Evolutionary conservation across 805 yeast genomes (phyloP).

Genomic region (Yarrowia deformans): DNA sequence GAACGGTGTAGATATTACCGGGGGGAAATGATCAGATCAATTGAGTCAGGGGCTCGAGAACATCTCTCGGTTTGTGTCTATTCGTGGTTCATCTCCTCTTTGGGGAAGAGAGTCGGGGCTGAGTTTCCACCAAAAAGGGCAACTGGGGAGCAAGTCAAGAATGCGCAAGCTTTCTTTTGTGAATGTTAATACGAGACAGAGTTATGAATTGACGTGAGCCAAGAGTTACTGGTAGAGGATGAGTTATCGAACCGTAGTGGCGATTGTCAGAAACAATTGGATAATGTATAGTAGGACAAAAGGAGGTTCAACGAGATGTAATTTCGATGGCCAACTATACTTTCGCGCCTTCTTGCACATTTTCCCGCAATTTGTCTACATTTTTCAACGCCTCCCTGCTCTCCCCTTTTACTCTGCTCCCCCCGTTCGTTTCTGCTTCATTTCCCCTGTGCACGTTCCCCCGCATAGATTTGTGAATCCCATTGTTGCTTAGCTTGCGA

Average conservation of each 20-base stretch:
- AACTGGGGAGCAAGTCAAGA: slow-evolving; percentile 37
- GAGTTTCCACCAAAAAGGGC: slow-evolving; percentile 28
- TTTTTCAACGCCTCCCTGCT: background rate
- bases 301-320: too few relatives aligned
- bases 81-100: slow-evolving; percentile 19
- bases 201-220: slow-evolving; percentile 7
- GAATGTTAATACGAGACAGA: background rate
- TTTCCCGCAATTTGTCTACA: background rate
- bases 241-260: background rate
- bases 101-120: slow-evolving; percentile 16
- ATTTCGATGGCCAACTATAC: background rate
- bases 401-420: background rate
- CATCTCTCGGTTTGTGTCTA: background rate
- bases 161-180: slow-evolving; percentile 27
- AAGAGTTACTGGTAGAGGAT: background rate
- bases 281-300: too few relatives aligned
- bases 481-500: slow-evolving; percentile 35
- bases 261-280: too few relatives aligned
- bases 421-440: slow-evolving; percentile 27
- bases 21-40: background rate
- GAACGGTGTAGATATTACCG: background rate
- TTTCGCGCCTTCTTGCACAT: background rate
- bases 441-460: slow-evolving; percentile 30
- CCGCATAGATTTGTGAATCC: slow-evolving; percentile 17
- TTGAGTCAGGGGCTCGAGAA: background rate